Evolutionary conservation across 805 yeast species (phyloP), one percentile per base, ranked within the genome.

Genomic region (Priceomyces carsonii): DNA sequence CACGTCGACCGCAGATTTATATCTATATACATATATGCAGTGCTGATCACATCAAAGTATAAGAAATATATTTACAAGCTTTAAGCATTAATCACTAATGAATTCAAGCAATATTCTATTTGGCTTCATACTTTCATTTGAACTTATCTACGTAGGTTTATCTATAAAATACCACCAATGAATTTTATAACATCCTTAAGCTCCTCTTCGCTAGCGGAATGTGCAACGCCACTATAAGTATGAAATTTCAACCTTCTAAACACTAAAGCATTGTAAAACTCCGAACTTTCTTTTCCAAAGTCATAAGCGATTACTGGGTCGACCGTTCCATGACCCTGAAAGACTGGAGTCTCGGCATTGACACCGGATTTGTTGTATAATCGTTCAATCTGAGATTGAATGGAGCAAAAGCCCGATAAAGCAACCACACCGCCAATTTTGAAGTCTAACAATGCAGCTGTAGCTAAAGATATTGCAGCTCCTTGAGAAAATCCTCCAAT

Each of bases 401-500:
- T 59, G 3, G 78, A 71, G 39, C 79, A 63, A 50, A 86, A 87
- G 0, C 96, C 97, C 1, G 95, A 85, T 31, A 91, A 62, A 0
- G 80, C 77, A 15, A 88, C 58, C 19, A 85, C 70, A 2, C 96
- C 98, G 6, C 85, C 98, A 14, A 90, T 66, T 51, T 83, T 84
- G 37, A 64, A 54, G 13, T 80, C 79, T 20, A 71, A 56, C 8
- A 73, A 58, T 0, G 81, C 66, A 15, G 77, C 68, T 10, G 82
- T 55, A 3, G 85, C 87, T 40, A 85, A 63, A 1, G 93, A 64
- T 8, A 91, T 42, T 1, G 95, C 89, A 32, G 88, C 95, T 36
- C 99, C 99, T 63, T 93, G 99, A 4, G 95, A 83, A 56, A 93
- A 93, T 0, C 99, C 99, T 22, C 98, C 98, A 38, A 93, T 67